Conservation (phyloP, 192 early-diverging fungal genomes). For the Backusella tarrabulga region DNA sequence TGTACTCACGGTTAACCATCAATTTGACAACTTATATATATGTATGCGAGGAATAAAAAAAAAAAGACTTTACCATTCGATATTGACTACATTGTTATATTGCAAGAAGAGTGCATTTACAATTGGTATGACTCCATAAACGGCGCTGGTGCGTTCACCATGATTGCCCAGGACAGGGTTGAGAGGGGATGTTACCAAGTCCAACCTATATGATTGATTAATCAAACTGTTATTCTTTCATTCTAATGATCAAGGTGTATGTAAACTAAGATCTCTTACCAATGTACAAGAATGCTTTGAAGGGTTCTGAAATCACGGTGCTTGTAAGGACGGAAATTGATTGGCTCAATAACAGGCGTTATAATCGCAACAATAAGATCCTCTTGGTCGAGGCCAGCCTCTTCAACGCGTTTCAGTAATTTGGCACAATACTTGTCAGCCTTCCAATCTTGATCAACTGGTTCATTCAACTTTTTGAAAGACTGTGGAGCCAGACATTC, state of each 20-base stretch:
- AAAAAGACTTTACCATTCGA: too few species aligned
- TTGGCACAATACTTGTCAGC: too few species aligned
- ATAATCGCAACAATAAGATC: too few species aligned
- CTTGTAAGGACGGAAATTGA: background rate
- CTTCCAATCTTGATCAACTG: too few species aligned
- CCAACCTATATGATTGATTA: background rate
- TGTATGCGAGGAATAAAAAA: too few species aligned
- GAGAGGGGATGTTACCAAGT: background rate
- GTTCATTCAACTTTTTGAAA: too few species aligned
- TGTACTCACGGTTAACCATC: too few species aligned
- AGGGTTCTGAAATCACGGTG: background rate
- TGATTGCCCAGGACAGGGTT: background rate
- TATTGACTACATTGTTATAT: background rate
- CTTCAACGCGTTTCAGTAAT: too few species aligned
- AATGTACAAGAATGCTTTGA: background rate
- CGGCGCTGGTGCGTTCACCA: background rate
- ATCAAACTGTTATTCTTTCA: background rate
- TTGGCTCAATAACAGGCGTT: too few species aligned
- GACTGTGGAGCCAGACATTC: too few species aligned
- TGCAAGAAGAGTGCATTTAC: background rate
- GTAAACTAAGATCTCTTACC: background rate
- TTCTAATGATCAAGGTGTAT: background rate
- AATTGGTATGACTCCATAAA: background rate
- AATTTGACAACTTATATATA: too few species aligned
- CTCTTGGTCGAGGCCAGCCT: too few species aligned